These are phyloP conservation scores for Aspergillus melleus DNA, from an alignment of 2,329 filamentous ascomycete species.

Conservation along the genomic window DNA sequence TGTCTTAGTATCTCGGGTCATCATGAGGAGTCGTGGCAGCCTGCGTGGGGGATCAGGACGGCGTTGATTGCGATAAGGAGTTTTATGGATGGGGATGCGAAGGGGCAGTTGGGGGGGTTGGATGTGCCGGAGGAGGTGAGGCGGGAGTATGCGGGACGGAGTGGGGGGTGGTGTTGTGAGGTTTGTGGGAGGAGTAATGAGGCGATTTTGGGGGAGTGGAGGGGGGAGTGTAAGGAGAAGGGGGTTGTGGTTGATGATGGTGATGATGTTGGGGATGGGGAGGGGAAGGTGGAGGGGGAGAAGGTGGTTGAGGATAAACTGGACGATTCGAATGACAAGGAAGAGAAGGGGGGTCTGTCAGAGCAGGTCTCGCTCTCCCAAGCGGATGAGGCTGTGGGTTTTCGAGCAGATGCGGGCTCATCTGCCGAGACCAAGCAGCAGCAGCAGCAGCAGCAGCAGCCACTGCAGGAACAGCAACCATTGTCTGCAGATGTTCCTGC, in stretches of 20 bases:
- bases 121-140: slow-evolving; percentile 71
- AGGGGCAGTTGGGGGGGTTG: slow-evolving; percentile 86
- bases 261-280: slow-evolving; percentile 3
- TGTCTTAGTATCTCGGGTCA: slow-evolving; percentile 92
- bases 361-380: neutral
- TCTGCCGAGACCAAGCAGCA: neutral
- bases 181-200: slow-evolving; percentile 63
- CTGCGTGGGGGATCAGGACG: slow-evolving; percentile 93
- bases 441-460: neutral
- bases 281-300: neutral
- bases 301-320: neutral
- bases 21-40: slow-evolving; percentile 98
- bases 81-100: slow-evolving; percentile 90
- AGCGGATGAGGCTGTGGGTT: too few relatives aligned
- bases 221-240: slow-evolving; percentile 52
- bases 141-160: slow-evolving; percentile 67
- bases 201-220: slow-evolving; percentile 72
- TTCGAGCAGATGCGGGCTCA: neutral
- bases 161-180: slow-evolving; percentile 65
- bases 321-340: neutral
- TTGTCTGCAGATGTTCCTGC: slow-evolving; percentile 1
- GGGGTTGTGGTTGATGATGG: slow-evolving; percentile 26
- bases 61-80: slow-evolving; percentile 75
- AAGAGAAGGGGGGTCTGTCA: neutral
- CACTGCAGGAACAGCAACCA: neutral